These are phyloP conservation scores for Lichtheimia ornata DNA, from an alignment of 371 early-diverging fungal species.

Conservation along the genomic window DNA sequence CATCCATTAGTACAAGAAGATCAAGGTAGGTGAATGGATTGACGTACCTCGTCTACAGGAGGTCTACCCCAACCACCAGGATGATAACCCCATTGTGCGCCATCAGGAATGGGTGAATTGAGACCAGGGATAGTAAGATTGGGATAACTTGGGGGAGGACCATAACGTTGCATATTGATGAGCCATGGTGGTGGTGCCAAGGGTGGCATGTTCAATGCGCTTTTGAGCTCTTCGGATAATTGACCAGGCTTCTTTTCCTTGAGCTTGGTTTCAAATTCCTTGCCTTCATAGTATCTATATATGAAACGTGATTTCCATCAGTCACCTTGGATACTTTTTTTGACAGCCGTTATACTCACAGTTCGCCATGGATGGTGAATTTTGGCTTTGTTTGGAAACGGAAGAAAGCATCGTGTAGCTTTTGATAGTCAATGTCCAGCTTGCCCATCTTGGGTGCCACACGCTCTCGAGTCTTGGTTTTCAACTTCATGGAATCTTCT, in stretches of 20 bases:
- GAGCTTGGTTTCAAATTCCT: conserved; percentile 90
- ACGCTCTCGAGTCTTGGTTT: conserved; percentile 87
- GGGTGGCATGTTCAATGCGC: conserved; percentile 89
- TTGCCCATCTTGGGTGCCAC: conserved; percentile 96
- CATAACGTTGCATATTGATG: conserved; percentile 98
- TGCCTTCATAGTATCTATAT: conserved; percentile 92
- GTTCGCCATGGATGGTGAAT: conserved; percentile 84
- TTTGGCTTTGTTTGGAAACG: conserved; percentile 89
- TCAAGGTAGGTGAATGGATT: background rate
- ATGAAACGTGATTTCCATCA: background rate
- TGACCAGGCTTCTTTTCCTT: conserved; percentile 91
- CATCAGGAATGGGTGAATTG: conserved; percentile 96
- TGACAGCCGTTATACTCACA: conserved; percentile 52
- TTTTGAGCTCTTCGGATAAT: conserved; percentile 83
- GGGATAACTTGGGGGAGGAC: conserved; percentile 97
- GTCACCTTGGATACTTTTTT: background rate
- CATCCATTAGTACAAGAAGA: background rate
- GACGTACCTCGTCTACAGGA: conserved; percentile 86
- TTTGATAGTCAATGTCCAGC: conserved; percentile 94
- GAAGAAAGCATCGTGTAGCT: conserved; percentile 97
- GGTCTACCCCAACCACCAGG: conserved; percentile 99
- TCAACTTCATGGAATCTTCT: conserved; percentile 74
- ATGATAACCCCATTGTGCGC: conserved; percentile 99
- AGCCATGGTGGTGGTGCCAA: conserved; percentile 98
- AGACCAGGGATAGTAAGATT: conserved; percentile 93